Evolutionary conservation across 495 filamentous ascomycete genomes (phyloP).

Genomic region (Niebla homalea): DNA sequence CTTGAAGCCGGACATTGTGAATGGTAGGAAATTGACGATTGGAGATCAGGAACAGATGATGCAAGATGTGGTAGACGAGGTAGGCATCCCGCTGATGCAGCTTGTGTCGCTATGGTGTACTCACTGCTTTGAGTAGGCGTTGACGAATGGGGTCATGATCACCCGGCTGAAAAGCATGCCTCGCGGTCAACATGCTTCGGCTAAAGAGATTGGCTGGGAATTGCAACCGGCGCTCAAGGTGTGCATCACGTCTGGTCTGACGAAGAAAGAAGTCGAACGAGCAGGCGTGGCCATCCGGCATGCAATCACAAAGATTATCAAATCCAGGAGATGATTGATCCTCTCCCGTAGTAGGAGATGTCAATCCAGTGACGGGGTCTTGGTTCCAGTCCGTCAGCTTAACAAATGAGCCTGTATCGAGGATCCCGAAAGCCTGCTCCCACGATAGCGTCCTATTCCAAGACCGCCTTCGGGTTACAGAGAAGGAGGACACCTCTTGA

Average conservation of each 20-base stretch:
- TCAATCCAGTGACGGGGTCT: too few species aligned
- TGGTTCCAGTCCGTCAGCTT: too few species aligned
- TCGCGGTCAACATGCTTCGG: constrained; percentile 41
- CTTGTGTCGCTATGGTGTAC: background rate
- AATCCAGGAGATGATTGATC: constrained; percentile 33
- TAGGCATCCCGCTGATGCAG: constrained; percentile 25
- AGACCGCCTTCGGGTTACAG: too few species aligned
- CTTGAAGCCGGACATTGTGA: constrained; percentile 72
- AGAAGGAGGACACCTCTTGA: too few species aligned
- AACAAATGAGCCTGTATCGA: too few species aligned
- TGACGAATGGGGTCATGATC: constrained; percentile 78
- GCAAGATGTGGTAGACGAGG: constrained; percentile 89
- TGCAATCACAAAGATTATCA: constrained; percentile 81
- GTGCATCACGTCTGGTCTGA: constrained; percentile 73
- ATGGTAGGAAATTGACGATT: constrained; percentile 48
- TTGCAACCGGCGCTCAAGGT: constrained; percentile 75
- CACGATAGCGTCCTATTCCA: too few species aligned
- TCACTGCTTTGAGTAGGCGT: constrained; percentile 31
- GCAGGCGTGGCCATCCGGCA: constrained; percentile 78
- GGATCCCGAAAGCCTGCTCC: too few species aligned
- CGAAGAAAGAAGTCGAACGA: constrained; percentile 90
- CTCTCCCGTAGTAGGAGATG: too few species aligned
- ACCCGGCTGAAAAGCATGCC: constrained; percentile 70
- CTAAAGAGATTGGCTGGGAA: constrained; percentile 46
- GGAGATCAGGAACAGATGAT: constrained; percentile 76